These are phyloP conservation scores for Debaryomyces hansenii DNA, from an alignment of 805 yeast genomes.

Conservation along the genomic window DNA sequence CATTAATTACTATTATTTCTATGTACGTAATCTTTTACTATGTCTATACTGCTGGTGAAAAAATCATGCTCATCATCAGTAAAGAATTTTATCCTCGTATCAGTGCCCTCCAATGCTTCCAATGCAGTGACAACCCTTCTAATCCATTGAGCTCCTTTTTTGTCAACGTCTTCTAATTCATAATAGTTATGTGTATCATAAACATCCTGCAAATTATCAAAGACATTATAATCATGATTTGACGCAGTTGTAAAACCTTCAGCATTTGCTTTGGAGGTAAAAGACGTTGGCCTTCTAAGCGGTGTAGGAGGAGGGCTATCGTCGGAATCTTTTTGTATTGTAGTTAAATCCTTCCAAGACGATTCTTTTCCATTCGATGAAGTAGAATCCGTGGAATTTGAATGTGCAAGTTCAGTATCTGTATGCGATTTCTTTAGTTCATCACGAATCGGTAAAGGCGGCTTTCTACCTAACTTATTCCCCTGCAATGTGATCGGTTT, in stretches of 20 bases:
- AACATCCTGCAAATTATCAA: conserved; percentile 25
- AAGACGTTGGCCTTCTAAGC: conserved; percentile 17
- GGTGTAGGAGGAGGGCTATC: conserved; percentile 30
- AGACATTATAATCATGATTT: conserved; percentile 10
- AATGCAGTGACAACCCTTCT: conserved; percentile 29
- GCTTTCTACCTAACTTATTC: conserved; percentile 21
- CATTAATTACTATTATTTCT: neutral
- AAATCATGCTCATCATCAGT: conserved; percentile 36
- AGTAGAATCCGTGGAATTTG: neutral
- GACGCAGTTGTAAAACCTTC: neutral
- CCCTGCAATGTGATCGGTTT: conserved; percentile 47
- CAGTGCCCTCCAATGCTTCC: conserved; percentile 26
- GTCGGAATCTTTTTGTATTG: conserved; percentile 3
- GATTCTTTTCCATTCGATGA: neutral
- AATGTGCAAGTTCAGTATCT: conserved; percentile 11
- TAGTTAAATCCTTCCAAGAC: neutral
- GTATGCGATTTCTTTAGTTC: conserved; percentile 5
- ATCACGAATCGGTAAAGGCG: conserved; percentile 34
- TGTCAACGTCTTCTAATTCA: conserved; percentile 38
- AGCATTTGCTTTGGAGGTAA: neutral
- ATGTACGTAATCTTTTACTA: neutral
- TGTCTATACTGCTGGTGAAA: conserved; percentile 20
- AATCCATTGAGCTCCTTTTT: conserved; percentile 39
- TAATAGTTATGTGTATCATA: conserved; percentile 22
- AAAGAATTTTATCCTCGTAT: conserved; percentile 30